Evolutionary conservation across 345 rosid species (phyloP).

Genomic region (Populus simonii): DNA sequence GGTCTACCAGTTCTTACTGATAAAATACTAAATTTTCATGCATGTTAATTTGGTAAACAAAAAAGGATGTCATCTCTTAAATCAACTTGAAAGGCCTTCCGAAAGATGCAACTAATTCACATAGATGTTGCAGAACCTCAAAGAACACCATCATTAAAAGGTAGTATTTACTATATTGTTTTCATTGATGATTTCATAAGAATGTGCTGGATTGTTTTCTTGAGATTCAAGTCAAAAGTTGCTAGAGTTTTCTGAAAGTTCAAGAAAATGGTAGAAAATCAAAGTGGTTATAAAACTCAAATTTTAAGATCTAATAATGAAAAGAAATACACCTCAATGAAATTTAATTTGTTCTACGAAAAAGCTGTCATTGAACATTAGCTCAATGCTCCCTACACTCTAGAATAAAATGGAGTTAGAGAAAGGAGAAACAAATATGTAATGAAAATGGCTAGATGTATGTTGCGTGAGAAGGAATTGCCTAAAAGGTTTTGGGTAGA

Average conservation of each 20-base stretch:
- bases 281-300: constrained; percentile 1
- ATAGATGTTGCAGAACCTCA: background rate
- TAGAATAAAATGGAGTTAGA: background rate
- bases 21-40: background rate
- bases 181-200: constrained; percentile 3
- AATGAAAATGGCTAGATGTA: background rate
- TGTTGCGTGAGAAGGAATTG: background rate
- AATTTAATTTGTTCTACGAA: background rate
- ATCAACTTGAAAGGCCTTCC: background rate
- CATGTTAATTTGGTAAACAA: constrained; percentile 3
- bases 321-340: background rate
- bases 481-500: background rate
- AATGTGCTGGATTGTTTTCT: background rate
- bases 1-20: background rate
- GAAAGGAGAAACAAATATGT: background rate
- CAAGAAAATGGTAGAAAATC: constrained; percentile 1
- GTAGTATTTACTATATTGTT: background rate
- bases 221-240: too few species aligned
- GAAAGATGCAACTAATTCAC: constrained; percentile 7
- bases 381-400: constrained; percentile 7
- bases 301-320: background rate
- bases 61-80: background rate
- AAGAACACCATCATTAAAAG: background rate
- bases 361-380: constrained; percentile 8
- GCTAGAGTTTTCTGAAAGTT: background rate